Evolutionary conservation across 1,284 basidiomycete genomes (phyloP).

Genomic region (Austroboletus rostrupii): DNA sequence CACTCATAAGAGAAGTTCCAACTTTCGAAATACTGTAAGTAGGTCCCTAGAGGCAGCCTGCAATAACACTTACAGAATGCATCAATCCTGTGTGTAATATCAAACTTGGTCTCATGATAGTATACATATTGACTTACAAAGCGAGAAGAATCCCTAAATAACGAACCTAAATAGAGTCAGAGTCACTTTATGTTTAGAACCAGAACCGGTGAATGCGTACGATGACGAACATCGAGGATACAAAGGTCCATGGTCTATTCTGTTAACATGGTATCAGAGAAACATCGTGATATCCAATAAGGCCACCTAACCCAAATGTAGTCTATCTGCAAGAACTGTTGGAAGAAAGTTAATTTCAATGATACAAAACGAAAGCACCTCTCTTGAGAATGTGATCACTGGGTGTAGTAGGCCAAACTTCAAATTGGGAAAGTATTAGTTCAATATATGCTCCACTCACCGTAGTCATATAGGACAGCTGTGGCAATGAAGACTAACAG

Average conservation of each 20-base stretch:
- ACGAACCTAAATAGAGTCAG: constrained; percentile 16
- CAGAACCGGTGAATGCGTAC: constrained; percentile 8
- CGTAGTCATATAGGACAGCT: constrained; percentile 19
- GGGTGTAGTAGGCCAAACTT: background rate
- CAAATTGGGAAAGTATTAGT: background rate
- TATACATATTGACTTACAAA: constrained; percentile 11
- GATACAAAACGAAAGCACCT: constrained; percentile 8
- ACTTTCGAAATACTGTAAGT: constrained; percentile 10
- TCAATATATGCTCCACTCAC: constrained; percentile 7
- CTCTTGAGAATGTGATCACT: constrained; percentile 17
- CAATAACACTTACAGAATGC: constrained; percentile 11
- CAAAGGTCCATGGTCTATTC: constrained; percentile 16
- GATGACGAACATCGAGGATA: constrained; percentile 16
- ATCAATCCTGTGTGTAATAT: constrained; percentile 1
- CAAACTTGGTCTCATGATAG: no score
- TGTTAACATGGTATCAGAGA: constrained; percentile 9
- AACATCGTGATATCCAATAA: background rate
- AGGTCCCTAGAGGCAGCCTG: background rate
- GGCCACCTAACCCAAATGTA: constrained; percentile 17
- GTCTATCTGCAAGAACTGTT: constrained; percentile 7
- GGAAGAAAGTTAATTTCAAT: background rate
- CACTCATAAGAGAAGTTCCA: constrained; percentile 15
- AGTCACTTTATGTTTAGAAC: background rate
- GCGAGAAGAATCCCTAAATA: constrained; percentile 9
- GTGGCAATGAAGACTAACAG: constrained; percentile 10